A percentile compares a stretch with the other conserved stretches of the same genome.
These are phyloP conservation scores for Leishmania braziliensis DNA, from an alignment of 208 protist genomes.

Conservation along the genomic window DNA sequence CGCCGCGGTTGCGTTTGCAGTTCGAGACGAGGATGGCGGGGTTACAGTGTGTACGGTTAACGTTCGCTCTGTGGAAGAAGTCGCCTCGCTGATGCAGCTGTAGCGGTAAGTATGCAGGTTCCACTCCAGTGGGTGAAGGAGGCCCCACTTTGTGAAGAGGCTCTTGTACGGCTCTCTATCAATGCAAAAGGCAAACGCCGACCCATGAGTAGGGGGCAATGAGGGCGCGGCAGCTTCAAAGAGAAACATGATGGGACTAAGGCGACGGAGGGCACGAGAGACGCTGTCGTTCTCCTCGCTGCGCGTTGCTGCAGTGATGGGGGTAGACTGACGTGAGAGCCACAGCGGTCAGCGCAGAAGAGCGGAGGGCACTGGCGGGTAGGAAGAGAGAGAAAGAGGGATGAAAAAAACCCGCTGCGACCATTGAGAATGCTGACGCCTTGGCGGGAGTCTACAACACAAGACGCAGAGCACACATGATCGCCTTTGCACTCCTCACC, in stretches of 20 bases:
- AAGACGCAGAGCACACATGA: background rate
- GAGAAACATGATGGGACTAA: conserved; percentile 3
- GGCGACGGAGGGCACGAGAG: background rate
- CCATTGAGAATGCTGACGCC: background rate
- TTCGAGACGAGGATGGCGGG: background rate
- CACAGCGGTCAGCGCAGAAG: background rate
- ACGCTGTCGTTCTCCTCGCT: background rate
- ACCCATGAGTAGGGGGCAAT: background rate
- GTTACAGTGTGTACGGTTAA: background rate
- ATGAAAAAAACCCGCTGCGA: background rate
- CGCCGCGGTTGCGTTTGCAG: background rate
- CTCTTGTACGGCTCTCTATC: conserved; percentile 13
- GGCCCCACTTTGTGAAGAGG: conserved; percentile 39
- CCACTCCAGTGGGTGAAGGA: conserved; percentile 12
- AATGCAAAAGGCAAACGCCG: conserved; percentile 5
- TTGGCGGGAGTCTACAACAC: background rate
- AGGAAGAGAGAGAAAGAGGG: background rate
- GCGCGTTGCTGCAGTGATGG: background rate
- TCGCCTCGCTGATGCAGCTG: background rate
- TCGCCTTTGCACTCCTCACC: background rate
- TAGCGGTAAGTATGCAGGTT: conserved; percentile 16
- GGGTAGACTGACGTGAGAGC: background rate
- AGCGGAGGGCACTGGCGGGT: background rate
- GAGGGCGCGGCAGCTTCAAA: conserved; percentile 8
- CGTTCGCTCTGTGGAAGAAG: background rate